Conservation (phyloP, 768 basidiomycete genomes). For the Hydnomerulius pinastri region DNA sequence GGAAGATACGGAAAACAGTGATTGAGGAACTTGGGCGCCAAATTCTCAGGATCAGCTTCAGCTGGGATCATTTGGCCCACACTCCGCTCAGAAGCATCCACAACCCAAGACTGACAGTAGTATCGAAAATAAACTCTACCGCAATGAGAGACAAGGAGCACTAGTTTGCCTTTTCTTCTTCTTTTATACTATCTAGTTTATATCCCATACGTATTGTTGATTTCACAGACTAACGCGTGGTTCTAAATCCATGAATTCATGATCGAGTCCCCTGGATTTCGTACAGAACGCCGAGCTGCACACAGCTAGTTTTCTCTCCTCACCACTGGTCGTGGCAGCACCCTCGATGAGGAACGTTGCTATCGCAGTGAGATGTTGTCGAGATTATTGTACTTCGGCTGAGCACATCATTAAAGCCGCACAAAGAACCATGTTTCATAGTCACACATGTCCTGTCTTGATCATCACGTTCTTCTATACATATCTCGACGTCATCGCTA, state of each 20-base stretch:
- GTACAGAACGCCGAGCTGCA: no score
- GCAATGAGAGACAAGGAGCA: not conserved
- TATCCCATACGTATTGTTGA: no score
- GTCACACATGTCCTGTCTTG: not conserved
- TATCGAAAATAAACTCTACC: not conserved
- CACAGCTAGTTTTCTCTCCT: no score
- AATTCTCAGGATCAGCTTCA: constrained; percentile 30
- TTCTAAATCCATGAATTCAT: no score
- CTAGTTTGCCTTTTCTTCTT: not conserved
- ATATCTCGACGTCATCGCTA: not conserved
- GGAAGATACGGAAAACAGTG: constrained; percentile 6
- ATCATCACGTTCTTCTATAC: not conserved
- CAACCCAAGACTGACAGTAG: not conserved
- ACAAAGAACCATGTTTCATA: not conserved
- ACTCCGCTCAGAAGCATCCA: not conserved
- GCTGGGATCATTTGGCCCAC: constrained; percentile 6
- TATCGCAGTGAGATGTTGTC: not conserved
- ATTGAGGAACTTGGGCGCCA: constrained; percentile 8
- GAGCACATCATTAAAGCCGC: not conserved
- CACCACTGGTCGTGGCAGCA: not conserved
- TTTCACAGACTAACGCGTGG: no score
- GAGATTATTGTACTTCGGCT: not conserved
- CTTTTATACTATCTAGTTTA: not conserved
- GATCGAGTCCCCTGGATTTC: no score
- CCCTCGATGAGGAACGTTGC: not conserved